Base-by-base conservation (phyloP, 179 eudicot species). In the Silene vulgaris region DNA sequence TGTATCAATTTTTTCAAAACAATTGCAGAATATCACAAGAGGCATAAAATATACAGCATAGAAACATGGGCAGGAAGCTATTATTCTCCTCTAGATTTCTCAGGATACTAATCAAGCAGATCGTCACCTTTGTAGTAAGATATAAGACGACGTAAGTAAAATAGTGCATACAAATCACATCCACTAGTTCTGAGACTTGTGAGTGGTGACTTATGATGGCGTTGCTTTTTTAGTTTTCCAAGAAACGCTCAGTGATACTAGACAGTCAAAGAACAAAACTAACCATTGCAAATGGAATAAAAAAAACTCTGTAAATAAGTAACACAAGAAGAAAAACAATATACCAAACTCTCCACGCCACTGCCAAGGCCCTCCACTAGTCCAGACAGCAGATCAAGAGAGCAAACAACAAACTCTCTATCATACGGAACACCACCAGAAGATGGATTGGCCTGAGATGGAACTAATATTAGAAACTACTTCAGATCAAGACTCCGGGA, bases 331-430 rank as follows among this genome's bases (percentile, higher is more conserved):
- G 50, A 35, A 60, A 61, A 70, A 61, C 16, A 37, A 77, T 61
- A 23, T 95, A 95, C 99, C 99, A 95, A 75, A 81, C 93, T 90
- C 85, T 95, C 99, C 59, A 95, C 76, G 80, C 97, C 92, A 76
- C 93, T 84, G 62, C 99, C 97, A 84, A 95, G 97, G 82, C 97
- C 99, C 77, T 95, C 99, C 71, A 88, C 80, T 60, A 95, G 91
- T 81, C 99, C 97, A 65, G 99, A 95, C 60, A 95, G 93, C 77
- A 95, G 85, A 80, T 95, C 99, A 80, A 95, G 86, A 54, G 91
- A 88, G 78, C 99, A 95, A 23, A 92, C 99, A 45, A 86, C 81
- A 80, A 95, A 92, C 75, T 95, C 99, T 79, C 84, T 88, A 77
- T 95, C 99, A 82, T 88, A 88, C 65, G 86, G 97, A 73, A 81